Conservation (phyloP, 2,329 filamentous ascomycete genomes). For the Cercospora citrullina region DNA sequence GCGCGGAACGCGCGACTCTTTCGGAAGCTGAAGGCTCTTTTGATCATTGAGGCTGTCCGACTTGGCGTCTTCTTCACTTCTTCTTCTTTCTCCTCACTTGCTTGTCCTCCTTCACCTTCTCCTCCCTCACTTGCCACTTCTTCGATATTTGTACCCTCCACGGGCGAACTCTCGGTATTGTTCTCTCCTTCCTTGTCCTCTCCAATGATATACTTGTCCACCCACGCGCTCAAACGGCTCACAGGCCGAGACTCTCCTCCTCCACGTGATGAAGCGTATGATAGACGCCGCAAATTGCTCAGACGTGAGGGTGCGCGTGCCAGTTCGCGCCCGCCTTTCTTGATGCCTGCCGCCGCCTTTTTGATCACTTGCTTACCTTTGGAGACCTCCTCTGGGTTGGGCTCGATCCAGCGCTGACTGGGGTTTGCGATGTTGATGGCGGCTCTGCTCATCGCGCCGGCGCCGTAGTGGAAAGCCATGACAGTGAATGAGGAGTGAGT, state of each 20-base stretch:
- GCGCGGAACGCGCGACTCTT: background rate
- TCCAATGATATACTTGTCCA: conserved; percentile 6
- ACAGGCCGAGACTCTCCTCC: background rate
- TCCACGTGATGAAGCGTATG: background rate
- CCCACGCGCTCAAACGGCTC: conserved; percentile 8
- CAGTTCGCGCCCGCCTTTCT: conserved; percentile 8
- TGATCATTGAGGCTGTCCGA: background rate
- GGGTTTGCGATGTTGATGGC: conserved; percentile 1
- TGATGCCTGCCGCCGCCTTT: conserved; percentile 7
- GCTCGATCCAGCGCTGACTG: background rate
- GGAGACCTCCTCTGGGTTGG: background rate
- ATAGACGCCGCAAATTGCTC: background rate
- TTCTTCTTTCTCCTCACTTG: background rate
- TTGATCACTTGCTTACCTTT: conserved; percentile 12
- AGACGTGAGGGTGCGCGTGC: conserved; percentile 6
- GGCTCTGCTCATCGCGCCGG: background rate
- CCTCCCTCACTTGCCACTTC: background rate
- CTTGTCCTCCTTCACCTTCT: background rate
- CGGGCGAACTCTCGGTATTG: background rate
- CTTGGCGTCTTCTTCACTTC: conserved; percentile 2
- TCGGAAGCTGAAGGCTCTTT: conserved; percentile 2
- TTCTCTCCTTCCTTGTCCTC: background rate
- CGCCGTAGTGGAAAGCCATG: conserved; percentile 4
- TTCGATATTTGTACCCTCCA: background rate
- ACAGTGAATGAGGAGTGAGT: background rate